Evolutionary conservation across 352 stramenopile genomes (phyloP), one percentile per base, ranked within the genome.

Genomic region (Blastocystis sp.): DNA sequence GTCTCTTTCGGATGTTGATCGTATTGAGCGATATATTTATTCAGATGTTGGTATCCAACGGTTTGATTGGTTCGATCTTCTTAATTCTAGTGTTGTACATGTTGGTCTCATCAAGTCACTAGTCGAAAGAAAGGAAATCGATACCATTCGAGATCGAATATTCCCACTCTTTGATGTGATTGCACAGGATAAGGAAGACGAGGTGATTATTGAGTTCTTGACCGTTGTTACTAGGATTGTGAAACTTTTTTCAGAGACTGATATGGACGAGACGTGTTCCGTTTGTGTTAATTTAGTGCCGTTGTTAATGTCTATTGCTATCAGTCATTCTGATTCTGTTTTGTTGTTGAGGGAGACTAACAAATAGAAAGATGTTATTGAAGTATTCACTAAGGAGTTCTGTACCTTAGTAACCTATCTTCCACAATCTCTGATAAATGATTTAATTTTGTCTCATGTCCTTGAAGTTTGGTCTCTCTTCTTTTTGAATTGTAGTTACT

Each of bases 61-160:
- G 63, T 74, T 29, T 46, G 27, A 21, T 19, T 27, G 24, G 14
- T 4, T 27, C 11, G 21, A 1, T 21, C 21, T 37, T 74, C 19
- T 74, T 9, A 74, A 29, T 37, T 12, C 1, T 43, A 74, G 63
- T 74, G 35, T 74, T n/a, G 35, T 74, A 12, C 63, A 74, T n/a
- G 63, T 74, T 14, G 27, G 63, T 24, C 27, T 74, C 21, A 52
- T 74, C 29, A 37, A 43, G 0, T 37, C 35, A n/a, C 11, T 49
- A 16, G 51, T 74, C 51, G 12, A 49, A 24, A 37, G 42, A 12
- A 52, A 74, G 3, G 42, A 46, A 2, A 51, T 74, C 19, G 63
- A 46, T 0, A 46, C 21, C 1, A 46, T 74, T 46, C 35, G 16
- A 21, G 63, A 74, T 21, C 63, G 42, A 37, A 43, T 74, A 29